Percentiles rank a stretch among this genome's conserved stretches.
phyloP scores from a whole-genome alignment of 169 alveolate genomes.

The Plasmodium fragile region DNA sequence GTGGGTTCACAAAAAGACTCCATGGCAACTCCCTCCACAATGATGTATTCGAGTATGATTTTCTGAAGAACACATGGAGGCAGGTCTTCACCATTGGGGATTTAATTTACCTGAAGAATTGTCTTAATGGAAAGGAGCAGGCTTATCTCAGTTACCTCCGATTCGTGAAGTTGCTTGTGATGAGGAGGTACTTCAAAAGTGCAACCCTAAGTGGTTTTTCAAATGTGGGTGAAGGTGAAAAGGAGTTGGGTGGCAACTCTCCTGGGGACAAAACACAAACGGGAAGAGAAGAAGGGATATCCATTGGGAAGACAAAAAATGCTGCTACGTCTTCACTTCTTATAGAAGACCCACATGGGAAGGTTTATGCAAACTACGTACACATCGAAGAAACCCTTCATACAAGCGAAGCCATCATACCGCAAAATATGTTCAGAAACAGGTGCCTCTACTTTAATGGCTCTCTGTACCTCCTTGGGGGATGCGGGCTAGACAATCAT shows the following conservation, averaged over 20 bases:
- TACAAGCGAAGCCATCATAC: conserved; percentile 2
- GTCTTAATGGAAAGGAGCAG: not conserved
- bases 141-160: not conserved
- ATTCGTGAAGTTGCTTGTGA: conserved; percentile 10
- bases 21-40: not conserved
- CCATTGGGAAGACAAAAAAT: not conserved
- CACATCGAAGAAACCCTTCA: not conserved
- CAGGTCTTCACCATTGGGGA: conserved; percentile 47
- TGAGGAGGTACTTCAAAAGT: conserved; percentile 3
- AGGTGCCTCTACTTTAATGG: conserved; percentile 23
- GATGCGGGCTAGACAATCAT: conserved; percentile 18
- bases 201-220: not conserved
- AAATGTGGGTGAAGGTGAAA: not conserved
- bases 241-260: not conserved
- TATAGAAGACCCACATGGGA: not conserved
- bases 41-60: conserved; percentile 22
- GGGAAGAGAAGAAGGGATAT: not conserved
- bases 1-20: conserved; percentile 28
- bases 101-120: conserved; percentile 21
- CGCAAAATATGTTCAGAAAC: conserved; percentile 40
- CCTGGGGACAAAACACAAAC: not conserved
- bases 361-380: conserved; percentile 18
- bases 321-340: not conserved
- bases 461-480: conserved; percentile 28
- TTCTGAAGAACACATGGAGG: conserved; percentile 30